Conservation (phyloP, 495 filamentous ascomycete genomes). For the Penicillium samsonianum region DNA sequence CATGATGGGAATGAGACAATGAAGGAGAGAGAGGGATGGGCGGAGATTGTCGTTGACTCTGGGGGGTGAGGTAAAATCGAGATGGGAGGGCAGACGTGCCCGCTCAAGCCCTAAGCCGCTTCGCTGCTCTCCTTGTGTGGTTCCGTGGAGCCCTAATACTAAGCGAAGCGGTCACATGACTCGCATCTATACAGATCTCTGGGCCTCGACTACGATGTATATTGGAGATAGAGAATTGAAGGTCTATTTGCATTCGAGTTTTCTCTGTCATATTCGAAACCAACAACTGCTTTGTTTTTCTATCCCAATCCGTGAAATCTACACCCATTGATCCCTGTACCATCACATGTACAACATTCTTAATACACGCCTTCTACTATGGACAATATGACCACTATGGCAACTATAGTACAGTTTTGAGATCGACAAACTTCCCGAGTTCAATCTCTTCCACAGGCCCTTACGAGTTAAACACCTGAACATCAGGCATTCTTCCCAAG, state of each 20-base stretch:
- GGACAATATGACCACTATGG: conserved; percentile 5
- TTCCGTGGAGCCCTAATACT: conserved; percentile 41
- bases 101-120: conserved; percentile 45
- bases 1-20: conserved; percentile 63
- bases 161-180: conserved; percentile 40
- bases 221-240: not conserved
- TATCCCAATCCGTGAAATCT: not conserved
- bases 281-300: not conserved
- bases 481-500: conserved; percentile 53
- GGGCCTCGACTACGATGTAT: not conserved
- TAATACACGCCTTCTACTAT: conserved; percentile 1
- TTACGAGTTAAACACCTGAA: conserved; percentile 50
- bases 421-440: not conserved
- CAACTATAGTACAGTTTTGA: conserved; percentile 18
- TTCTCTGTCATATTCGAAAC: not conserved
- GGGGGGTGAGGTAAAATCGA: conserved; percentile 47
- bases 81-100: conserved; percentile 39
- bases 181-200: not conserved
- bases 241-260: not conserved
- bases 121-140: conserved; percentile 41
- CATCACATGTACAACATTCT: conserved; percentile 5
- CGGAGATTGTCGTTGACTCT: conserved; percentile 52
- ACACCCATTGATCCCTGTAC: not conserved
- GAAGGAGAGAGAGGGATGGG: conserved; percentile 47
- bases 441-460: not conserved